Evolutionary conservation across 192 early-diverging fungal genomes (phyloP).

Genomic region (Coemansia sp.): DNA sequence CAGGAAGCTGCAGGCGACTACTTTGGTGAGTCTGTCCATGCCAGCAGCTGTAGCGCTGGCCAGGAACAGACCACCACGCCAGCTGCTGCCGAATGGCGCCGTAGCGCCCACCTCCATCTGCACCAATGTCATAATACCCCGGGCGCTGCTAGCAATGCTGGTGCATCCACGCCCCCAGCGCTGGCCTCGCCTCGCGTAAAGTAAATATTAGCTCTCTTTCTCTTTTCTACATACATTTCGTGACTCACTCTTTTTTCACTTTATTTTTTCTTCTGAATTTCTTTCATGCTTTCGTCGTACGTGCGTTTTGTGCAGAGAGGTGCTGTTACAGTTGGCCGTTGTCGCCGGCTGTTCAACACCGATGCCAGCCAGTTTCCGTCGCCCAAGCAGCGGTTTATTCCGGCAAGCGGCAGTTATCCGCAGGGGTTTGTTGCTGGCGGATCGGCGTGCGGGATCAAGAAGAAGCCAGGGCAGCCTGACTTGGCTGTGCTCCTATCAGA

Average conservation of each 20-base stretch:
- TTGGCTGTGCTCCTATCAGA: constrained; percentile 76
- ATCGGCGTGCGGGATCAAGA: constrained; percentile 75
- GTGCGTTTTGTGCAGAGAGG: constrained; percentile 9
- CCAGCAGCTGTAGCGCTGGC: background rate
- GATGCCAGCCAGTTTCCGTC: constrained; percentile 40
- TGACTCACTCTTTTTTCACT: background rate
- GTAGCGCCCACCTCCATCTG: constrained; percentile 1
- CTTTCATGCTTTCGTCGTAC: constrained; percentile 27
- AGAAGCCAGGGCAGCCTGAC: constrained; percentile 68
- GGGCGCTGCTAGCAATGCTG: background rate
- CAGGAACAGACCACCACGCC: constrained; percentile 10
- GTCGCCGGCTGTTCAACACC: constrained; percentile 22
- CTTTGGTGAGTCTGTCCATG: constrained; percentile 19
- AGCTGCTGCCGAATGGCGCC: constrained; percentile 28
- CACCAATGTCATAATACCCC: background rate
- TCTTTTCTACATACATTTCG: background rate
- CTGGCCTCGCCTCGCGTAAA: constrained; percentile 33
- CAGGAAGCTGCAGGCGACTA: constrained; percentile 17
- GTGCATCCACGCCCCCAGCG: background rate
- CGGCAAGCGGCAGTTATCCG: constrained; percentile 77
- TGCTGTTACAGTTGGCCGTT: background rate
- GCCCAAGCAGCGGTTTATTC: constrained; percentile 65
- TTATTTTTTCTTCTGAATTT: background rate
- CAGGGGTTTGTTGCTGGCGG: constrained; percentile 79
- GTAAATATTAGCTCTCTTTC: background rate